phyloP scores from a whole-genome alignment of 2,329 filamentous ascomycete species.

The Talaromyces marneffei region DNA sequence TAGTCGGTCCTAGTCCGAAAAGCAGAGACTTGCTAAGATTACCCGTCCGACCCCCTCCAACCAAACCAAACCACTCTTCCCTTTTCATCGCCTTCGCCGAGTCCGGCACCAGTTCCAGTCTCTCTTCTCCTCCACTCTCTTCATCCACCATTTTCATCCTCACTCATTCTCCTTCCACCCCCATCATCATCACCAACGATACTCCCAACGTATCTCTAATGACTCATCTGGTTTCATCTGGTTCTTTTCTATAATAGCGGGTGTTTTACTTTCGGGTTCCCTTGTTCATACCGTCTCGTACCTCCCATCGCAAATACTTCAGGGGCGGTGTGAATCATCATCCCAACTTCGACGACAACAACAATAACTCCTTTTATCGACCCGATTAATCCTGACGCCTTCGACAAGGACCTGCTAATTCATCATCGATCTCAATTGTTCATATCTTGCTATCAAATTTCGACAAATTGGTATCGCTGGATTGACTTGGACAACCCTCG shows the following conservation, averaged over 20 bases:
- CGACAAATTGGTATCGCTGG: background rate
- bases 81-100: conserved; percentile 13
- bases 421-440: background rate
- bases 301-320: conserved; percentile 3
- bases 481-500: conserved; percentile 7
- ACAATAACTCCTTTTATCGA: background rate
- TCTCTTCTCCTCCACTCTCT: background rate
- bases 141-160: conserved; percentile 1
- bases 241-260: conserved; percentile 5
- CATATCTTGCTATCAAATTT: background rate
- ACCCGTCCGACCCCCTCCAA: background rate
- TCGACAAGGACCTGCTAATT: background rate
- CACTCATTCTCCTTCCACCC: background rate
- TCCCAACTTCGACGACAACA: background rate
- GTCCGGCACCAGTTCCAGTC: conserved; percentile 2
- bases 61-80: background rate
- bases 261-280: conserved; percentile 1
- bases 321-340: conserved; percentile 11
- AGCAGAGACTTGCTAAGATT: background rate
- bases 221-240: conserved; percentile 2
- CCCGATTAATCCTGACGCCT: background rate
- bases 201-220: conserved; percentile 6
- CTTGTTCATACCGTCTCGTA: conserved; percentile 8
- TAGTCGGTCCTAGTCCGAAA: background rate
- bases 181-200: background rate